A percentile compares a stretch with the other conserved stretches of the same genome.
Conservation (phyloP, 306 rosid species). For the Begonia peltatifolia region DNA sequence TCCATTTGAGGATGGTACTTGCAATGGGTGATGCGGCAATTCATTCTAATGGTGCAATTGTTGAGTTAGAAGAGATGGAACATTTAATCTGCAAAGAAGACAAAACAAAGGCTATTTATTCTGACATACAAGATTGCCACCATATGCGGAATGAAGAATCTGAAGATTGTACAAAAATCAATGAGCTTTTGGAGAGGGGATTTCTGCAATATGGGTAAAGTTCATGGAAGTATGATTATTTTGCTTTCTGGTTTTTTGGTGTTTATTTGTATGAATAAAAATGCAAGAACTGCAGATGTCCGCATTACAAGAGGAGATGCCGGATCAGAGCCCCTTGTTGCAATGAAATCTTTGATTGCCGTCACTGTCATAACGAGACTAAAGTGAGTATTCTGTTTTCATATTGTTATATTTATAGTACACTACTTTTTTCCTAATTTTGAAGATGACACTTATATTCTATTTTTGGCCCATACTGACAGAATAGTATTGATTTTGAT, state of each 20-base stretch:
- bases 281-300: constrained; percentile 33
- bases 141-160: constrained; percentile 22
- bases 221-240: constrained; percentile 4
- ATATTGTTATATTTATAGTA: neutral
- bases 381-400: constrained; percentile 28
- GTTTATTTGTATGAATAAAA: neutral
- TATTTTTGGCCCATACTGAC: constrained; percentile 5
- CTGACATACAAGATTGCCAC: constrained; percentile 16
- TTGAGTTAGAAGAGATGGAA: constrained; percentile 26
- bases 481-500: constrained; percentile 54
- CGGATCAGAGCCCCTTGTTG: constrained; percentile 82
- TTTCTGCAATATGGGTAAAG: constrained; percentile 46
- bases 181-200: constrained; percentile 31
- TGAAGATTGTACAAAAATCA: constrained; percentile 5
- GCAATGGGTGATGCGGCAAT: constrained; percentile 45
- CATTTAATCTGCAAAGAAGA: constrained; percentile 15
- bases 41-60: constrained; percentile 27
- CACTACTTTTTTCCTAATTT: too few relatives aligned
- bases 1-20: constrained; percentile 16
- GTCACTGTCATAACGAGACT: constrained; percentile 67
- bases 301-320: constrained; percentile 62
- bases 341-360: constrained; percentile 66
- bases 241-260: neutral
- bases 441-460: neutral
- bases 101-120: constrained; percentile 1